These are phyloP conservation scores for Lepidopterella palustris DNA, from an alignment of 495 filamentous ascomycete genomes.

Conservation along the genomic window DNA sequence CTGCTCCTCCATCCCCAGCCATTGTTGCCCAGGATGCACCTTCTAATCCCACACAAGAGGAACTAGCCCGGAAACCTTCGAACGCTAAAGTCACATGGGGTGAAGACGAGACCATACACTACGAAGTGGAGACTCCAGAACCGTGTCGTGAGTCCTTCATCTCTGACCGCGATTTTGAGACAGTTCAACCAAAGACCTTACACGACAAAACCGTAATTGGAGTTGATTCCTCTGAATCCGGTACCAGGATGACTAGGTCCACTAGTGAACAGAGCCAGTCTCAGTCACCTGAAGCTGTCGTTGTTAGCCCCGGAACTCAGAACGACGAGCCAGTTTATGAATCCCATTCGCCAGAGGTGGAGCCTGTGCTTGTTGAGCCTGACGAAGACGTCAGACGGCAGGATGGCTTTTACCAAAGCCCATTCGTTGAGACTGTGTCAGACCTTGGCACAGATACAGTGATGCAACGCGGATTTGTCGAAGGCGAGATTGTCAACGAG, in stretches of 20 bases:
- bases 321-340: slow-evolving; percentile 3
- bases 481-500: slow-evolving; percentile 21
- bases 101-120: slow-evolving; percentile 34
- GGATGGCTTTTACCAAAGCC: slow-evolving; percentile 14
- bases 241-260: slow-evolving; percentile 13
- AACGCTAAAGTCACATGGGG: slow-evolving; percentile 37
- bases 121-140: slow-evolving; percentile 35
- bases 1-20: slow-evolving; percentile 21
- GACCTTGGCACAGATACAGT: slow-evolving; percentile 18
- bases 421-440: slow-evolving; percentile 29
- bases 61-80: slow-evolving; percentile 2
- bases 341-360: slow-evolving; percentile 2
- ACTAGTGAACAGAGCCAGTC: background rate
- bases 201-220: slow-evolving; percentile 24
- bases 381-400: background rate
- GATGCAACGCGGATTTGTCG: slow-evolving; percentile 25
- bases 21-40: slow-evolving; percentile 14
- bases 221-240: slow-evolving; percentile 18
- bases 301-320: background rate
- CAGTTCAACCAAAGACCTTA: slow-evolving; percentile 1
- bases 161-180: slow-evolving; percentile 19
- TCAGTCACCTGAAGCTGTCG: background rate
- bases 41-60: slow-evolving; percentile 9
- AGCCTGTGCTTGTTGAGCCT: slow-evolving; percentile 7
- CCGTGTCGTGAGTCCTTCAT: slow-evolving; percentile 29